Evolutionary conservation across 2,329 filamentous ascomycete species (phyloP).

Genomic region (Diaporthe sp.): DNA sequence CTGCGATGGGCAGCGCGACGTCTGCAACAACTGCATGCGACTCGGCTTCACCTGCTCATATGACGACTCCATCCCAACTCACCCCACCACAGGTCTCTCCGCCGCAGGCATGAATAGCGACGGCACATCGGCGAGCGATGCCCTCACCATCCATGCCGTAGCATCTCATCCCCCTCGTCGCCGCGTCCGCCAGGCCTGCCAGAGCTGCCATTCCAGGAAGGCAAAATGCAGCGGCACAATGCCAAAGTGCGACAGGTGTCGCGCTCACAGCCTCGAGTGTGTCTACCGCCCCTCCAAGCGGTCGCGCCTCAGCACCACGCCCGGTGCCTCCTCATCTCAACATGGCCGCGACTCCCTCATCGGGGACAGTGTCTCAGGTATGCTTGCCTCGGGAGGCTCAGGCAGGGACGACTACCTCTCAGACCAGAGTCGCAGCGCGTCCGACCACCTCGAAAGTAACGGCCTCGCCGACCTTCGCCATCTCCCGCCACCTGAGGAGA

Average conservation of each 20-base stretch:
- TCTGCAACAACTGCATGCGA: constrained; percentile 69
- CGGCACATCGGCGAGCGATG: constrained; percentile 39
- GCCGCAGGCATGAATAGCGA: constrained; percentile 33
- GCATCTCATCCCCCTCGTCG: constrained; percentile 60
- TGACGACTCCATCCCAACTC: constrained; percentile 52
- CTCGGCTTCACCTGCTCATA: constrained; percentile 68
- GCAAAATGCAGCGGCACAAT: constrained; percentile 68
- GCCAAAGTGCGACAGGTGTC: constrained; percentile 64
- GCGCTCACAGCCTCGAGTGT: constrained; percentile 64
- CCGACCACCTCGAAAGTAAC: constrained; percentile 40
- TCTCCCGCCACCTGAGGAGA: constrained; percentile 52
- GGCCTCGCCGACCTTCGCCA: constrained; percentile 34
- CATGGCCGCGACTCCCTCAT: constrained; percentile 35
- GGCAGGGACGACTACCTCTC: constrained; percentile 46
- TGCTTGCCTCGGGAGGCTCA: constrained; percentile 40
- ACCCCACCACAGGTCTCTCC: constrained; percentile 32
- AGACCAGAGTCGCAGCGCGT: constrained; percentile 43
- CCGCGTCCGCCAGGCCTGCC: constrained; percentile 66
- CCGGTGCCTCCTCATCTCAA: constrained; percentile 41
- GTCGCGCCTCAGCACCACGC: constrained; percentile 37
- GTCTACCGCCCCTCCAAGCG: constrained; percentile 64
- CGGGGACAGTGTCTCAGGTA: constrained; percentile 31
- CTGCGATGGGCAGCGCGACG: constrained; percentile 63
- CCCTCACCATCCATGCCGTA: constrained; percentile 51
- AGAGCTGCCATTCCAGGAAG: constrained; percentile 68